These are phyloP conservation scores for Beauveria caledonica DNA, from an alignment of 2,329 filamentous ascomycete genomes.

Conservation along the genomic window DNA sequence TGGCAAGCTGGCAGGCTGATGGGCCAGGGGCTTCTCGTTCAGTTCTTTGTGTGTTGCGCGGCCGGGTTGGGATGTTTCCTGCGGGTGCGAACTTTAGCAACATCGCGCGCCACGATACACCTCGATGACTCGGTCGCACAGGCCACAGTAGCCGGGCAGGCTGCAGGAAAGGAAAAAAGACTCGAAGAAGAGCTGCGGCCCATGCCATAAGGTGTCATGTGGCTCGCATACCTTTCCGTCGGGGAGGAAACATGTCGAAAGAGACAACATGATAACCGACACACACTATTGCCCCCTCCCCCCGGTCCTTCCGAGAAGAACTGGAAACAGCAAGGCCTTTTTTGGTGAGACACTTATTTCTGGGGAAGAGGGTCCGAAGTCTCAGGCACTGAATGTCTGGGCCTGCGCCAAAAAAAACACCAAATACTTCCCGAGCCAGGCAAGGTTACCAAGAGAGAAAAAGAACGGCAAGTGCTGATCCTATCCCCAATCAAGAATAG, in stretches of 20 bases:
- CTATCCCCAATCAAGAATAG: not conserved
- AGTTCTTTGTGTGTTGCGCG: not conserved
- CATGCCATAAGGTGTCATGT: not conserved
- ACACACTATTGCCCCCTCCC: not conserved
- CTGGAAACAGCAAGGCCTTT: too few species aligned
- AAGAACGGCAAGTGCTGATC: not conserved
- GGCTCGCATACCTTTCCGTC: not conserved
- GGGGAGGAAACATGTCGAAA: not conserved
- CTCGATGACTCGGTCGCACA: constrained; percentile 5
- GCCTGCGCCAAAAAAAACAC: not conserved
- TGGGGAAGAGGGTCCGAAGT: not conserved
- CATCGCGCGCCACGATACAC: not conserved
- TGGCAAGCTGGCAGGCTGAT: not conserved
- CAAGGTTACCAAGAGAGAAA: not conserved
- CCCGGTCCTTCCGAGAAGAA: not conserved
- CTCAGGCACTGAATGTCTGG: not conserved
- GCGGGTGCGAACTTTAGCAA: not conserved
- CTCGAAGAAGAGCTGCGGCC: not conserved
- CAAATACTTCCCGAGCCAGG: not conserved
- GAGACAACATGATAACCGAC: not conserved
- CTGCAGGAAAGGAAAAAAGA: not conserved
- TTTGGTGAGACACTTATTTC: constrained; percentile 1
- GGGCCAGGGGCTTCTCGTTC: not conserved
- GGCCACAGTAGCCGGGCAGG: not conserved
- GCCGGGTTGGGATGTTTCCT: not conserved